phyloP scores from a whole-genome alignment of 495 filamentous ascomycete genomes.

The Aspergillus egyptiacus region DNA sequence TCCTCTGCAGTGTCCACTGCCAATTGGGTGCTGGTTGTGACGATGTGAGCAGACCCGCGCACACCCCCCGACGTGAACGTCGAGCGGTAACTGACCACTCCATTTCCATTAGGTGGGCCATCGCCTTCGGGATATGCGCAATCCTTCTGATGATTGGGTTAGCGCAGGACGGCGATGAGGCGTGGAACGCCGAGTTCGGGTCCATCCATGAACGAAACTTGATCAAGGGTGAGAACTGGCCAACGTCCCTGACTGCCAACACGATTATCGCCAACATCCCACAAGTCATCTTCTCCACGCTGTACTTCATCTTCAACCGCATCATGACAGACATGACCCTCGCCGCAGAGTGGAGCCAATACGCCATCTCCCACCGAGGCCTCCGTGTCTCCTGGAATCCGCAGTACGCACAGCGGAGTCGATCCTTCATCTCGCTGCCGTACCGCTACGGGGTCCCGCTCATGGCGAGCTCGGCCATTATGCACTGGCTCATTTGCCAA shows the following conservation, averaged over 20 bases:
- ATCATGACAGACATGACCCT: constrained; percentile 38
- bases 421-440: constrained; percentile 39
- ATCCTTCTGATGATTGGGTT: too few relatives aligned
- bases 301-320: constrained; percentile 38
- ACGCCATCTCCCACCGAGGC: constrained; percentile 17
- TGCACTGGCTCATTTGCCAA: constrained; percentile 43
- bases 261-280: constrained; percentile 29
- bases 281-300: constrained; percentile 38
- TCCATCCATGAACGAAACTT: neutral
- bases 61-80: too few relatives aligned
- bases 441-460: constrained; percentile 36
- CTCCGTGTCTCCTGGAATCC: constrained; percentile 44
- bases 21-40: too few relatives aligned
- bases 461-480: constrained; percentile 15
- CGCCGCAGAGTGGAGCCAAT: constrained; percentile 29
- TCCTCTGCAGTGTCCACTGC: too few relatives aligned
- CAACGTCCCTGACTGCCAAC: neutral
- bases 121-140: too few relatives aligned
- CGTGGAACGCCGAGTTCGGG: constrained; percentile 20
- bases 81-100: too few relatives aligned
- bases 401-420: constrained; percentile 32
- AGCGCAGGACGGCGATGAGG: too few relatives aligned
- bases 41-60: too few relatives aligned
- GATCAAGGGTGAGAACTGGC: neutral
- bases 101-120: too few relatives aligned